Percentiles rank a stretch among this genome's conserved stretches.
Evolutionary conservation across 768 basidiomycete genomes (phyloP).

Genomic region (Epithele typhae): DNA sequence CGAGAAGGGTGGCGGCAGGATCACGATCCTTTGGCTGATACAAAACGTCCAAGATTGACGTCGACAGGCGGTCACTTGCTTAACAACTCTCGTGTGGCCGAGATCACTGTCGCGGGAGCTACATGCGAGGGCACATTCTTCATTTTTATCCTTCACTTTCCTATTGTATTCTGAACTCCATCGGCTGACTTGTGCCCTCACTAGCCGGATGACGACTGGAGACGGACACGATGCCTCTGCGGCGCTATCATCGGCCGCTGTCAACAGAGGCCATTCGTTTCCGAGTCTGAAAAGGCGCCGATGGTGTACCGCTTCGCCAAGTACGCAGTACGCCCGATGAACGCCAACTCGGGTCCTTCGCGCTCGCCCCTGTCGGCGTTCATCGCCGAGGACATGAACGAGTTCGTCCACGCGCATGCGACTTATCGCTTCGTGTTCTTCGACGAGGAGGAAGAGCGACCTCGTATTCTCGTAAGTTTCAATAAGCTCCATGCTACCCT

Average conservation of each 20-base stretch:
- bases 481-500: background rate
- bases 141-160: too few species aligned
- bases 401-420: constrained; percentile 88
- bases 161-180: too few species aligned
- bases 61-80: constrained; percentile 42
- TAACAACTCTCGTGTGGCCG: constrained; percentile 79
- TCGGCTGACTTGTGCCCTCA: too few species aligned
- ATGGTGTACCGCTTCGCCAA: constrained; percentile 73
- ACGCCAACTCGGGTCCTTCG: constrained; percentile 47
- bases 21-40: constrained; percentile 77
- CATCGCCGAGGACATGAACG: constrained; percentile 87
- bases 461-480: constrained; percentile 68
- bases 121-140: constrained; percentile 77
- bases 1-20: constrained; percentile 30
- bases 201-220: constrained; percentile 62
- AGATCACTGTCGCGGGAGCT: constrained; percentile 80
- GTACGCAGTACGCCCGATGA: constrained; percentile 74
- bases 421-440: constrained; percentile 86
- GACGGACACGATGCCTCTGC: constrained; percentile 69
- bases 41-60: constrained; percentile 82
- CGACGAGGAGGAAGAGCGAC: constrained; percentile 82
- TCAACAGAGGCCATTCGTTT: constrained; percentile 39
- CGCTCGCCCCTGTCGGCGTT: constrained; percentile 77
- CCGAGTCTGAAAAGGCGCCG: constrained; percentile 24
- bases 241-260: constrained; percentile 78